Conservation (phyloP, 208 protist genomes). For the Trypanosoma caninum region DNA sequence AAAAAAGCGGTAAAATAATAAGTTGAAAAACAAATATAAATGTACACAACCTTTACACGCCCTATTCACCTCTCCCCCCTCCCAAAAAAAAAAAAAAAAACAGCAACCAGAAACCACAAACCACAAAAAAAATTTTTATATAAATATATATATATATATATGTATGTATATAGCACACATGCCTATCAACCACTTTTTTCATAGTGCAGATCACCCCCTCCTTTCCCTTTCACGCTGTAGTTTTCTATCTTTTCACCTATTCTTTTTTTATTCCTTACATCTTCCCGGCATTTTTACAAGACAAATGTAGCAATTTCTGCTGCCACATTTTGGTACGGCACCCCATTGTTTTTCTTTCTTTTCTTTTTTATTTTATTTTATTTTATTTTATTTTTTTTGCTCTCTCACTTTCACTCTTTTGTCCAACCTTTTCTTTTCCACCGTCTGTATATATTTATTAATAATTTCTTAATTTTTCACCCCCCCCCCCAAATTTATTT, state of each 20-base stretch:
- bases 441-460: too few species aligned
- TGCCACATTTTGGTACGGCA: constrained; percentile 14
- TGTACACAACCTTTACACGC: too few species aligned
- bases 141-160: neutral
- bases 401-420: too few species aligned
- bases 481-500: too few species aligned
- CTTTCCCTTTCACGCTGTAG: neutral
- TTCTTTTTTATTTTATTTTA: constrained; percentile 13
- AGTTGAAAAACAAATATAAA: too few species aligned
- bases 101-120: neutral
- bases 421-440: too few species aligned
- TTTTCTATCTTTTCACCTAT: neutral
- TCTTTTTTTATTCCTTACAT: too few species aligned
- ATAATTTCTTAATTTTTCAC: too few species aligned
- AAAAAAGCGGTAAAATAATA: too few species aligned
- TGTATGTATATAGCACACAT: constrained; percentile 11
- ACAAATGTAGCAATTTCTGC: too few species aligned
- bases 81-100: neutral
- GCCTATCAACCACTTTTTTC: neutral
- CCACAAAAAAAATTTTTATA: neutral
- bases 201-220: neutral
- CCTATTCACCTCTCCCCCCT: neutral
- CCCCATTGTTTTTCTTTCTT: constrained; percentile 1
- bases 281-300: too few species aligned
- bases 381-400: constrained; percentile 1